Evolutionary conservation across 108 stramenopile species (phyloP), one percentile per base, ranked within the genome.

Genomic region (Pseudonitzschia multiseries): DNA sequence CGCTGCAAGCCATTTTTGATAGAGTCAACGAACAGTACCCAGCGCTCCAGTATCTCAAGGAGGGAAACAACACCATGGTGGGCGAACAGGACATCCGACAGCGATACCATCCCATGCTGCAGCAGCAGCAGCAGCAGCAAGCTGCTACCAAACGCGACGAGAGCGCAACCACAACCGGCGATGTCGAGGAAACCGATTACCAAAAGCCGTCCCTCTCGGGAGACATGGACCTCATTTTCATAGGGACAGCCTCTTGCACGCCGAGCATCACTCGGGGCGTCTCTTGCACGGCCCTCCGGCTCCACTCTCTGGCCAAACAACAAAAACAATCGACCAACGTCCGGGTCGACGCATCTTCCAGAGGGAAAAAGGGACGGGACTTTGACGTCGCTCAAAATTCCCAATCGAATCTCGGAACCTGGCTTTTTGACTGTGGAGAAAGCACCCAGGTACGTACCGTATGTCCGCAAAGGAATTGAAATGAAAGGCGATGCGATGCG

Each of bases 401-500:
- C 22, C 54, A 56, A 40, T 62, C 61, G 15, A 62, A 62, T 40
- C 40, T 62, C 14, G 89, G 89, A 8, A 90, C 91, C 12, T 96
- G 92, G 94, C 65, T 98, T n/a, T 98, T 98, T 78, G 98, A 98
- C 75, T 90, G 87, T 71, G 98, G 98, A 10, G 98, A 98, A 79
- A 83, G 91, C 27, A 97, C 96, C 14, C 97, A 98, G 87, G 83
- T 94, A 70, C 8, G 86, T 86, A 46, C 65, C 22, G 4, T 61
- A 65, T 41, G 65, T 18, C 1, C n/a, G 36, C 36, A 36, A n/a
- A 26, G 42, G 42, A 42, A 42, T 24, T 27, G 54, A 24, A 24
- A 73, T 4, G 62, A 13, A 31, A 13, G n/a, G 42, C 46, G 46
- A 48, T 10, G 46, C 46, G 2, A 48, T 10, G 2, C 17, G 46